Evolutionary conservation across 225 moss, liverwort and hornwort genomes (phyloP).

Genomic region (Polytrichum commune): DNA sequence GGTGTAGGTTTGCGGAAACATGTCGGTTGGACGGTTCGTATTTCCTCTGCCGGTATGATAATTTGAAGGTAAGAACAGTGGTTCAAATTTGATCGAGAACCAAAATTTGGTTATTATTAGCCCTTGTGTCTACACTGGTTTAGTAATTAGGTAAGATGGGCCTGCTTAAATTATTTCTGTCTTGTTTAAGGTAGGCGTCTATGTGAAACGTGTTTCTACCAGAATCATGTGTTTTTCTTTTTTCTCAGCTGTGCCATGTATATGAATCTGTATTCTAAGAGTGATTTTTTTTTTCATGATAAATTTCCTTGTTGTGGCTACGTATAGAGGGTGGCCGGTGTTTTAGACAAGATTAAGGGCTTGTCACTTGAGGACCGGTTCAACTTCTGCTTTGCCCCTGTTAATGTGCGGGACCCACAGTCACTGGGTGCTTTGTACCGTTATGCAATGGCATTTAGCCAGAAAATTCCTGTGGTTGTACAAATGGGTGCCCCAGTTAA

Average conservation of each 20-base stretch:
- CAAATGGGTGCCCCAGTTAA: conserved; percentile 91
- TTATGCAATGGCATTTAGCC: conserved; percentile 91
- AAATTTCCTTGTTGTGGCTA: neutral
- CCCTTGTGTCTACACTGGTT: too few relatives aligned
- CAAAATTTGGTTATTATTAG: too few relatives aligned
- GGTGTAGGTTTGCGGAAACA: conserved; percentile 81
- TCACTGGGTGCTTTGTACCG: conserved; percentile 85
- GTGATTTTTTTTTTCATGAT: neutral
- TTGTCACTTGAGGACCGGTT: conserved; percentile 89
- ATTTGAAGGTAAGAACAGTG: conserved; percentile 66
- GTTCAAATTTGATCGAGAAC: too few relatives aligned
- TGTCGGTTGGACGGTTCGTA: conserved; percentile 93
- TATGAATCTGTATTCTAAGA: too few relatives aligned
- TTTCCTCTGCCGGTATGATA: conserved; percentile 97
- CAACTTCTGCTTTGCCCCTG: conserved; percentile 98
- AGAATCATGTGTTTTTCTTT: too few relatives aligned
- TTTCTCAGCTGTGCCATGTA: too few relatives aligned
- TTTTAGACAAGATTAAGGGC: conserved; percentile 90
- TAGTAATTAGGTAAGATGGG: too few relatives aligned
- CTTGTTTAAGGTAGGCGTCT: too few relatives aligned
- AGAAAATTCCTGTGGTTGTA: conserved; percentile 89
- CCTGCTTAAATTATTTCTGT: too few relatives aligned
- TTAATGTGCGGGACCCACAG: conserved; percentile 92
- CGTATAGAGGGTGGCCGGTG: conserved; percentile 75
- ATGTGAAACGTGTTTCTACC: too few relatives aligned